Base-by-base conservation (phyloP, 768 basidiomycete genomes). In the Mycena kentingensis region DNA sequence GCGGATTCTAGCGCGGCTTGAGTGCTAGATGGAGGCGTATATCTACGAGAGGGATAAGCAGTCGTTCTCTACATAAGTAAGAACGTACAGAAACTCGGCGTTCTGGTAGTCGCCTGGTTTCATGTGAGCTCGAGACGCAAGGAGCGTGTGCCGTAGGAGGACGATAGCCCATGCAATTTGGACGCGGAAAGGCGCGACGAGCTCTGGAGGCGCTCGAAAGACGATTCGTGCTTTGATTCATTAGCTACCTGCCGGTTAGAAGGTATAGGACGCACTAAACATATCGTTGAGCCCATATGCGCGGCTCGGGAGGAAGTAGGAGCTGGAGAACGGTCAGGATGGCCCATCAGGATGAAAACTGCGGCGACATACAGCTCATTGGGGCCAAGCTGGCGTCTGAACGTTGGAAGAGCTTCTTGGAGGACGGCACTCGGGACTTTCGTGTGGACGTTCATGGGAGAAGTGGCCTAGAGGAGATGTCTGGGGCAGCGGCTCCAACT, bases 91-190 rank as follows among this genome's bases (percentile, higher is more conserved):
- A 62, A 83, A 83, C 36, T 69, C 66, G 29, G 78, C 73, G 48
- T 78, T 73, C 22, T 70, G 66, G 50, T 79, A 76, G 38, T 65
- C 65, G 7, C 51, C 51, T 1, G 51, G 46, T 36, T 67, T 60
- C 73, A 76, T 74, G 16, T 65, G 60, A 36, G 78, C 71, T 3
- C 57, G 53, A 5, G 76, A 70, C 2, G 72, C 74, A 18, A 85
- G 71, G 4, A 83, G 66, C 0, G 81, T 76, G 54, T 84, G 82
- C 0, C 77, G 72, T 10, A 73, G 57, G 19, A 79, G 71, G 24
- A 82, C 62, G 27, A 80, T 74, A 2, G 80, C 76, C 82, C 82
- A 84, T 2, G 72, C 73, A 12, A 69, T 51, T 16, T 61, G 65
- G 16, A 83, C 67, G 11, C 82, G 72, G 1, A 62, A 57, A 7